These are phyloP conservation scores for Sutorius eximius DNA, from an alignment of 1,284 basidiomycete genomes.

Conservation along the genomic window DNA sequence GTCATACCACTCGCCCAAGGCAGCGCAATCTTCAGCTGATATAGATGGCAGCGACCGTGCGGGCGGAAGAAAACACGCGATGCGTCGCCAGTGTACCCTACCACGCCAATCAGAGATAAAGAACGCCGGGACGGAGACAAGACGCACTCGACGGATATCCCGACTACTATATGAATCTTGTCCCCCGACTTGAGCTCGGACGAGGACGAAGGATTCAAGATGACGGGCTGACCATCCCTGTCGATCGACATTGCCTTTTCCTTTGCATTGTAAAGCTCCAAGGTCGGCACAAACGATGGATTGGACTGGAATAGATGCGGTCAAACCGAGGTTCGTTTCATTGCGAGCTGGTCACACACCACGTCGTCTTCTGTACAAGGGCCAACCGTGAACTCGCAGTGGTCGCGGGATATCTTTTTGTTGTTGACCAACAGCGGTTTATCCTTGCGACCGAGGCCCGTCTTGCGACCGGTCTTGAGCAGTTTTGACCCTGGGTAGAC, in stretches of 20 bases:
- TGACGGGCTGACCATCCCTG: slow-evolving; percentile 32
- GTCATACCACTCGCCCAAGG: slow-evolving; percentile 45
- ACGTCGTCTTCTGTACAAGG: slow-evolving; percentile 48
- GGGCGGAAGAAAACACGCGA: slow-evolving; percentile 51
- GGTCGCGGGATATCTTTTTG: slow-evolving; percentile 61
- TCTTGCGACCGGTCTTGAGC: slow-evolving; percentile 54
- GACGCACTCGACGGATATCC: slow-evolving; percentile 46
- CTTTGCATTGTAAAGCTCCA: slow-evolving; percentile 48
- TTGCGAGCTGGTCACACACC: slow-evolving; percentile 40
- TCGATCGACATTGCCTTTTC: slow-evolving; percentile 43
- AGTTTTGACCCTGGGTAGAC: slow-evolving; percentile 53
- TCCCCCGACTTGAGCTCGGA: slow-evolving; percentile 51
- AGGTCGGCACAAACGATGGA: slow-evolving; percentile 39
- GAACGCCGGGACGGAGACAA: not conserved
- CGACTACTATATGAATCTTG: slow-evolving; percentile 44
- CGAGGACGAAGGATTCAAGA: slow-evolving; percentile 34
- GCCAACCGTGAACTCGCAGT: slow-evolving; percentile 56
- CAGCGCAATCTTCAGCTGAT: slow-evolving; percentile 47
- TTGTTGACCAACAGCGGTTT: slow-evolving; percentile 50
- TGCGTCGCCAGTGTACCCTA: slow-evolving; percentile 54
- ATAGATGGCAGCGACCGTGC: slow-evolving; percentile 30
- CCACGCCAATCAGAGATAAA: slow-evolving; percentile 2
- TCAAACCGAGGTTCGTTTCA: not conserved
- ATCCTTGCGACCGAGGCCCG: slow-evolving; percentile 56
- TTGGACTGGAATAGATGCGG: slow-evolving; percentile 34